A percentile compares a stretch with the other conserved stretches of the same genome.
These are phyloP conservation scores for Kwoniella botswanensis DNA, from an alignment of 768 basidiomycete species.

Conservation along the genomic window DNA sequence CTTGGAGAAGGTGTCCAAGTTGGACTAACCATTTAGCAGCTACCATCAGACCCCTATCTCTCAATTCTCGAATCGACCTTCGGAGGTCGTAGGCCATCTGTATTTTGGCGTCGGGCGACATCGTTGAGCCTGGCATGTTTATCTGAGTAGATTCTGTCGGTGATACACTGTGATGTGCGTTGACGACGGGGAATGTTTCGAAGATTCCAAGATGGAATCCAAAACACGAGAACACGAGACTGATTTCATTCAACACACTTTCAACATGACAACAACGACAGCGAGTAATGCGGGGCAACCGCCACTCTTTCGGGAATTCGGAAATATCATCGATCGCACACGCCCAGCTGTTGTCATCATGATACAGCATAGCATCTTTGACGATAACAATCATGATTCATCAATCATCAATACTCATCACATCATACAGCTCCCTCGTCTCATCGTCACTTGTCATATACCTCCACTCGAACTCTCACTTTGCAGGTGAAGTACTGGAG, in stretches of 20 bases:
- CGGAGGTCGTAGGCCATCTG: constrained; percentile 50
- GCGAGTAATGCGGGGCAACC: constrained; percentile 9
- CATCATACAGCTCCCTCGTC: neutral
- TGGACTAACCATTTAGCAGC: constrained; percentile 44
- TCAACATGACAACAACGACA: constrained; percentile 11
- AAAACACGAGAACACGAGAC: constrained; percentile 21
- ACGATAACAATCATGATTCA: neutral
- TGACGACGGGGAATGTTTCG: no score
- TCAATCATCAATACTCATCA: neutral
- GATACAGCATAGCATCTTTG: no score
- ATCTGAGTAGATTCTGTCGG: neutral
- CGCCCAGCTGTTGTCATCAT: neutral
- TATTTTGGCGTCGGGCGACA: constrained; percentile 32
- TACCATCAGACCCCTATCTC: constrained; percentile 49
- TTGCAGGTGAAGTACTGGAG: constrained; percentile 15
- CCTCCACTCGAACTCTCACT: neutral
- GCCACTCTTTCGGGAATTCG: constrained; percentile 9
- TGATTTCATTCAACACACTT: constrained; percentile 7
- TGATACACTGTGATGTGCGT: neutral
- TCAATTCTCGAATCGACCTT: constrained; percentile 39
- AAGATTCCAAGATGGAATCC: no score
- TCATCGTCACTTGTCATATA: neutral
- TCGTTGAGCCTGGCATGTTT: constrained; percentile 21
- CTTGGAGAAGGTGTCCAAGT: neutral
- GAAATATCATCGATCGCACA: neutral